These are phyloP conservation scores for Seminavis robusta DNA, from an alignment of 108 stramenopile genomes.

Conservation along the genomic window DNA sequence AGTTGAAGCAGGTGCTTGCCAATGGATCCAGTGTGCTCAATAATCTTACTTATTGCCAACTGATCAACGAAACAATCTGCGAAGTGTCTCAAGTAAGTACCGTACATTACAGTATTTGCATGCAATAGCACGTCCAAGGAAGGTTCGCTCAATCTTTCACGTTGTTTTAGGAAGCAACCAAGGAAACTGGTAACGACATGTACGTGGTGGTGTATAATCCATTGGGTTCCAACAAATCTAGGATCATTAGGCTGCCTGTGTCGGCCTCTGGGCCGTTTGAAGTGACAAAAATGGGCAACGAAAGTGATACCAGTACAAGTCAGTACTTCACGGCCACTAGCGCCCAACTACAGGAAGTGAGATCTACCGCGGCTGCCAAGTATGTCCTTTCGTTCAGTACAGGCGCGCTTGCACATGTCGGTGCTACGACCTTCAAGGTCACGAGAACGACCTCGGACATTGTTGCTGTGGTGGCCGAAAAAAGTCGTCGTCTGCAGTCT, in stretches of 20 bases:
- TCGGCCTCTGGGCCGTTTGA: conserved; percentile 13
- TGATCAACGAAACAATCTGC: conserved; percentile 86
- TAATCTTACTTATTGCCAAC: conserved; percentile 54
- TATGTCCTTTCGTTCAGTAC: conserved; percentile 7
- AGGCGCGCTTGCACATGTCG: conserved; percentile 31
- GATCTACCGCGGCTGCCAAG: too few relatives aligned
- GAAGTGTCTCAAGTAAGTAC: conserved; percentile 52
- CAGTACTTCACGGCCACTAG: too few relatives aligned
- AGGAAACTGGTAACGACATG: conserved; percentile 23
- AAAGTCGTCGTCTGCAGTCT: too few relatives aligned
- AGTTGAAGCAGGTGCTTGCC: conserved; percentile 32
- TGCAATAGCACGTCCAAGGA: too few relatives aligned
- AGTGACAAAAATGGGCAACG: conserved; percentile 30
- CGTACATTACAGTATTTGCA: too few relatives aligned
- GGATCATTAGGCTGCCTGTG: conserved; percentile 72
- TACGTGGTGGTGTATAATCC: conserved; percentile 85
- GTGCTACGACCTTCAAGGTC: conserved; percentile 29
- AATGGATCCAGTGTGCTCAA: too few relatives aligned
- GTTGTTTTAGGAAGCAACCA: neutral
- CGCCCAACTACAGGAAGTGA: too few relatives aligned
- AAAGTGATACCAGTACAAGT: too few relatives aligned
- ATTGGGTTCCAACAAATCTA: conserved; percentile 43
- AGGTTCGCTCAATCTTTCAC: too few relatives aligned
- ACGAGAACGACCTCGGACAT: too few relatives aligned
- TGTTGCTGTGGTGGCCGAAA: too few relatives aligned